Evolutionary conservation across 768 basidiomycete species (phyloP), one percentile per base, ranked within the genome.

Genomic region (Tulasnella sp.): DNA sequence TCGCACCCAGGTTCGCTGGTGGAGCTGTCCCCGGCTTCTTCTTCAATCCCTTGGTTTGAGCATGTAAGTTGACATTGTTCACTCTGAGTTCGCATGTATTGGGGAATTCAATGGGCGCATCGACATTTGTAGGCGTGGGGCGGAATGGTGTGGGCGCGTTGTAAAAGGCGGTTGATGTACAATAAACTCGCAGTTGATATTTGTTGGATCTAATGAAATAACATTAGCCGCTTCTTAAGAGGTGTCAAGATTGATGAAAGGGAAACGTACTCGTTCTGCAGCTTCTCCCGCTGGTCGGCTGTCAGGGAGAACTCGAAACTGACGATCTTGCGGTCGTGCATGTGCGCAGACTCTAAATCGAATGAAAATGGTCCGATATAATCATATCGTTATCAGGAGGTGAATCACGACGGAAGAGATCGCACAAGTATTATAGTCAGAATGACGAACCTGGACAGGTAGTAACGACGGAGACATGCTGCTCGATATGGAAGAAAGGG

Each of bases 21-120:
- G 92, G 90, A 1, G 91, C 88, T 44, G 89, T 94, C 2, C 92
- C 92, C 27, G 90, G 86, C 66, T 88, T 93, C 76, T 96, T 96
- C 78, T 96, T 96, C 69, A 95, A 73, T 3, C 93, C 93, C 70
- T 91, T 91, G 63, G 92, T 70, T 69, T 85, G 93, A 38, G 85
- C 88, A 19, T 74, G 74, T 29, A 95, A 73, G 56, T 80, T 76
- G 2, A 75, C 75, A 56, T 73, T 77, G 70, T 96, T 95, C 41
- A 94, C 81, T 67, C 89, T 85, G 52, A 94, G 85, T 79, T 96
- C 92, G 68, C 88, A 92, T 8, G 88, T 88, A 7, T 85, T 82
- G 23, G 92, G 92, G 65, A 95, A 96, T 75, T 96, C 92, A 50
- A 95, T 81, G 3, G 81, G 87, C 17, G 73, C 69, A 45, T 71